phyloP scores from a whole-genome alignment of 768 basidiomycete genomes.

The Suillus subalutaceus region DNA sequence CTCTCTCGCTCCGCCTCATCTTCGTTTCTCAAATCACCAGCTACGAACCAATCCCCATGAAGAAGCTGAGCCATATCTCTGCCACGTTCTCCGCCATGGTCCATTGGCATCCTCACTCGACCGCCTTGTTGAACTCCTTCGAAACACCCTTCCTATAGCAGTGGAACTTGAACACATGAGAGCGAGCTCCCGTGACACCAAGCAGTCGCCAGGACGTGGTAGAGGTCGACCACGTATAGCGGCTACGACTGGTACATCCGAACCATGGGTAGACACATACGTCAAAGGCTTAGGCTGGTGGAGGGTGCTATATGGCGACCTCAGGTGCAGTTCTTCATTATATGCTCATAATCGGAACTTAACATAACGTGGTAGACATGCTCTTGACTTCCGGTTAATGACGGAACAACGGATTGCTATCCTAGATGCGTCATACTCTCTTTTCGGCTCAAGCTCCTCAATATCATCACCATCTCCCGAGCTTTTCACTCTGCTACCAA shows the following conservation, averaged over 20 bases:
- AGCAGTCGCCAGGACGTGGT: conserved; percentile 5
- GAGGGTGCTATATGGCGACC: conserved; percentile 69
- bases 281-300: conserved; percentile 86
- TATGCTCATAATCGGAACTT: not conserved
- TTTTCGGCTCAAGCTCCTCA: conserved; percentile 37
- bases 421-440: conserved; percentile 71
- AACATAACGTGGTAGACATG: conserved; percentile 50
- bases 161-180: conserved; percentile 61
- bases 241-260: conserved; percentile 18
- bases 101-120: conserved; percentile 66
- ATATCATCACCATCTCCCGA: conserved; percentile 10
- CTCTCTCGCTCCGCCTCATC: conserved; percentile 28
- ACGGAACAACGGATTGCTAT: conserved; percentile 65
- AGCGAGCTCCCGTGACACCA: conserved; percentile 40
- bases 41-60: conserved; percentile 70
- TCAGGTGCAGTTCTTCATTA: conserved; percentile 47
- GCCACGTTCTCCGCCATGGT: conserved; percentile 70
- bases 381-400: conserved; percentile 81
- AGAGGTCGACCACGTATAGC: conserved; percentile 24
- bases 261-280: conserved; percentile 59
- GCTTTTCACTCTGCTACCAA: conserved; percentile 52
- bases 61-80: conserved; percentile 75
- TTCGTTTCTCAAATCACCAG: conserved; percentile 33
- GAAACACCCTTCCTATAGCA: conserved; percentile 79
- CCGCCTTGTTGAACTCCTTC: conserved; percentile 65